Evolutionary conservation across 176 grass and related monocot genomes (phyloP), one percentile per base, ranked within the genome.

Genomic region (Aegilops speltoides): DNA sequence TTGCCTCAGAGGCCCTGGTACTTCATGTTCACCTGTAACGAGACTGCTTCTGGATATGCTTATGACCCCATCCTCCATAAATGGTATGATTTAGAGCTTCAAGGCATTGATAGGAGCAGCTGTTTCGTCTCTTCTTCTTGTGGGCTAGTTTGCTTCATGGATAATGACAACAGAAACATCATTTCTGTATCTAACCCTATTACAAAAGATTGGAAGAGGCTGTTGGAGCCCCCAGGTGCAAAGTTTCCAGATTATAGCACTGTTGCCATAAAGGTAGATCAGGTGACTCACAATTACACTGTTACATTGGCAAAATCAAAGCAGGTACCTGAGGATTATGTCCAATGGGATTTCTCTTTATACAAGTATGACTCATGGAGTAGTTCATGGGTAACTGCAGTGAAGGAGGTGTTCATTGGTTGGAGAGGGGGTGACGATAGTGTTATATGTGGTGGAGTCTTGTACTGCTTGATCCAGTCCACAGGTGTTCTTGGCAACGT

Each of bases 371-470:
- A 95, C 17, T 98, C 92, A 16, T 65, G 45, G 65, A 88, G 38
- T 59, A 81, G 82, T 50, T 78, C 82, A 52, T 98, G 96, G 96
- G 40, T 72, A 68, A 87, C 70, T 68, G 83, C 79, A 20, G 56
- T 86, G 68, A 86, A 69, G 23, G 93, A 98, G 85, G 88, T 95
- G 38, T 88, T 98, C 10, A 68, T 78, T 31, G 96, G 96, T 61
- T 98, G 96, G 96, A 92, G 96, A 89, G 93, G 96, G 31, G 93
- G 96, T 25, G 93, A 94, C 82, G 91, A 98, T 65, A 94, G 96
- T 59, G 93, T 93, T 12, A 98, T 98, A 79, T 98, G 96, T 11
- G 86, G 85, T 17, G 88, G 93, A 32, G 76, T 94, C 19, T 43
- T 98, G 68, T 98, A 94, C 77, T 98, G 90, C 75, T 95, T 98